Base-by-base conservation (phyloP, 2,329 filamentous ascomycete species). In the Penicillium verrucosum region DNA sequence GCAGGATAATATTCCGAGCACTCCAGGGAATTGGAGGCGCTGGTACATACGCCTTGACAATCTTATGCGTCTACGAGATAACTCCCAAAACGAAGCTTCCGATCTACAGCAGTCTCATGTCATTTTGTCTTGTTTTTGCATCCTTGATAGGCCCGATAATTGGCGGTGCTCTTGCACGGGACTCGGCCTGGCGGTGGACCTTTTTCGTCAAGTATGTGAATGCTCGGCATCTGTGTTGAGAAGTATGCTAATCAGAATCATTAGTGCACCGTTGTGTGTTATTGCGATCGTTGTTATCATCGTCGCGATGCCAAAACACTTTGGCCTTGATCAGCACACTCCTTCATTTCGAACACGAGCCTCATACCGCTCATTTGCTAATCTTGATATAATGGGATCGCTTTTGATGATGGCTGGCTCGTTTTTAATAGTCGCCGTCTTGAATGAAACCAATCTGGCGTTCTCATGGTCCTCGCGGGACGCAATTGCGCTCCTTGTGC, bases 371-470 rank as follows among this genome's bases (percentile, higher is more conserved):
- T 66, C 64, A 32, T 66, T 66, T 36, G 61, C 61, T 4, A 65
- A 64, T 27, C 58, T 65, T 6, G 54, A 72, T 32, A 53, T 67
- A 30, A 43, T 64, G 30, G 65, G 65, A 3, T 66, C 62, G 12
- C 6, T 65, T 9, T 47, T 79, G 3, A 64, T 75, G 0, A 68
- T 81, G 7, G 72, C 70, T 0, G 72, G 73, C 4, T 78, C 78
- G 0, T 72, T 78, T 4, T 68, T 81, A 4, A 61, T 81, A n/a
- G 73, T 80, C 16, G 77, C 79, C 38, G 77, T 74, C 1, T 68
- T 82, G 14, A 74, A 82, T 45, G 71, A 80, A 59, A 78, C 68
- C 6, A 78, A 79, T 5, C 63, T 71, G 18, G 67, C 67, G 6
- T 79, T 77, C 49, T 61, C 74, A 4, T 82, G 79, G 80, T 65